Evolutionary conservation across 108 stramenopile species (phyloP), one percentile per base, ranked within the genome.

Genomic region (Pseudonitzschia pungens): DNA sequence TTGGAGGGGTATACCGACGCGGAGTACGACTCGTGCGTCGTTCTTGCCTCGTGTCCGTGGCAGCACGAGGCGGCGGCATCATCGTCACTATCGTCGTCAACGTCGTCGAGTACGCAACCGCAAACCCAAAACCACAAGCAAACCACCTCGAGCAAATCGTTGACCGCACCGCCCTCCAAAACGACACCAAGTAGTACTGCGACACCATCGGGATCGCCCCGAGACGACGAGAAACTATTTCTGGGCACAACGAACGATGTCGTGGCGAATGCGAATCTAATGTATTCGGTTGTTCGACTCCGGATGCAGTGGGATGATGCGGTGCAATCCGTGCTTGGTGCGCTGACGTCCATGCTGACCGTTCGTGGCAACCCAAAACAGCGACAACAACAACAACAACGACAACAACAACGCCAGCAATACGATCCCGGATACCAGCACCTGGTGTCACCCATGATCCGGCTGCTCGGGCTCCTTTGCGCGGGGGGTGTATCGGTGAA

Each of bases 391-490:
- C 36, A 36, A 6, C 36, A 36, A 36, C 36, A 36, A 36, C 36
- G 6, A 36, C 36, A 36, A 36, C 36, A 36, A 36, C 36, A 36
- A 36, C 36, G 6, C 2, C 36, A 36, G 36, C 4, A 36, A 36
- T 36, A 36, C 36, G 6, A 36, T 36, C 36, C 4, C 36, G 4
- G 36, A 6, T 36, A 36, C 36, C 4, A 36, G 45, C 45, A 66
- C 64, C 55, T 91, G 42, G 64, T 83, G 32, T 81, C 65, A 15
- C 91, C 91, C n/a, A 33, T 88, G 29, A 78, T 75, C 4, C 83
- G 82, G 48, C 68, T 92, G 0, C 53, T 88, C 27, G 91, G 88
- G 24, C 31, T 92, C 0, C 50, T 89, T 26, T 76, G 82, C 56
- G 72, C 85, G 0, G 74, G 79, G 50, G 79, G 86, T 20, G 77